Conservation (phyloP, 2,329 filamentous ascomycete genomes). For the Neurospora sp. region DNA sequence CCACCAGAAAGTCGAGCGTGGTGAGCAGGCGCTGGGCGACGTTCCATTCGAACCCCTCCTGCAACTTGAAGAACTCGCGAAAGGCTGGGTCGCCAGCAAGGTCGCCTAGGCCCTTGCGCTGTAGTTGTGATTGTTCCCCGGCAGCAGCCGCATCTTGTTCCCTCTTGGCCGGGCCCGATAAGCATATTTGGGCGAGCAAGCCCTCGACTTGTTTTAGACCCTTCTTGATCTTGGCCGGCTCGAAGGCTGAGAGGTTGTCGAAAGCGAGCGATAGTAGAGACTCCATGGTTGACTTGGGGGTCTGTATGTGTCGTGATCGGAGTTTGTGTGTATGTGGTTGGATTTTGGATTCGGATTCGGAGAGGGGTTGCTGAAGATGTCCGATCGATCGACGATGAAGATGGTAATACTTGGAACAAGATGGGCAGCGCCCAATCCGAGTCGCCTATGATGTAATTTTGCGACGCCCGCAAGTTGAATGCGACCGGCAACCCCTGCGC, state of each 20-base stretch:
- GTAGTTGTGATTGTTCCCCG: constrained; percentile 26
- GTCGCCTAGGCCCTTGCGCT: constrained; percentile 55
- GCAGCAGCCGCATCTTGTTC: constrained; percentile 1
- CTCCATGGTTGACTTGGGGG: constrained; percentile 56
- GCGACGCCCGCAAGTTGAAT: neutral
- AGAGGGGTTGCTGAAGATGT: neutral
- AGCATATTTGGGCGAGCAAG: constrained; percentile 86
- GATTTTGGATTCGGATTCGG: neutral
- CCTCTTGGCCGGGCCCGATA: constrained; percentile 39
- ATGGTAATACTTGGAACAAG: neutral
- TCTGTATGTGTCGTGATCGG: neutral
- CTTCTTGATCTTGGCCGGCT: constrained; percentile 83
- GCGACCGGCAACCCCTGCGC: neutral
- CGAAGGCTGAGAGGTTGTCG: constrained; percentile 91
- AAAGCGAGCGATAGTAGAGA: constrained; percentile 85
- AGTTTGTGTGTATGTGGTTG: constrained; percentile 1
- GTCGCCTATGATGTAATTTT: neutral
- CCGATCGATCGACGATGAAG: neutral
- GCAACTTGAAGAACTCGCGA: constrained; percentile 89
- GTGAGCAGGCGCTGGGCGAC: constrained; percentile 77
- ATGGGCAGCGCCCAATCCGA: neutral
- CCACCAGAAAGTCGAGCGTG: constrained; percentile 77
- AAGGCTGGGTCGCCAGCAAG: constrained; percentile 80
- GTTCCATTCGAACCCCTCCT: constrained; percentile 98
- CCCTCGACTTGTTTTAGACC: constrained; percentile 90